phyloP scores from a whole-genome alignment of 1,284 basidiomycete genomes.

The Sparassis latifolia region DNA sequence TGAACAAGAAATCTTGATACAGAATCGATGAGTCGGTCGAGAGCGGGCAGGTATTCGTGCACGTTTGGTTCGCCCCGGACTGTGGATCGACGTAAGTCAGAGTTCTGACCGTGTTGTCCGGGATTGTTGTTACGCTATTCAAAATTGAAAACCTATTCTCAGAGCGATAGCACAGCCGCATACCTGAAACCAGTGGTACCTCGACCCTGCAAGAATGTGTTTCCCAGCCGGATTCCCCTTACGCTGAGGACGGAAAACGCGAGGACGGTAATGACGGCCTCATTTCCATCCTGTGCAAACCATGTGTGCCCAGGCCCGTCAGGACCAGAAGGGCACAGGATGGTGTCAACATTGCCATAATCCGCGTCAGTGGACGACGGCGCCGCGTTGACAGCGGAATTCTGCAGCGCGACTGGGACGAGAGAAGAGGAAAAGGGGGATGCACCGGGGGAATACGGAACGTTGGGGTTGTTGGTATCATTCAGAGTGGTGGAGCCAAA shows the following conservation, averaged over 20 bases:
- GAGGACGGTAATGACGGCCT: constrained; percentile 70
- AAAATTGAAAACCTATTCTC: constrained; percentile 2
- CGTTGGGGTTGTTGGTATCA: constrained; percentile 67
- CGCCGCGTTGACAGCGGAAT: constrained; percentile 61
- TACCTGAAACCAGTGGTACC: constrained; percentile 86
- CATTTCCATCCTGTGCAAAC: constrained; percentile 71
- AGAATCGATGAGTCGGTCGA: constrained; percentile 66
- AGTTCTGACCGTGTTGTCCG: constrained; percentile 79
- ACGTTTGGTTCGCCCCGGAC: constrained; percentile 69
- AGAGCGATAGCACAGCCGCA: constrained; percentile 13
- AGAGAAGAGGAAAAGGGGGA: constrained; percentile 87
- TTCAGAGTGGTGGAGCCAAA: constrained; percentile 62
- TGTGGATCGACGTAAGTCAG: constrained; percentile 74
- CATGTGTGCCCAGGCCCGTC: constrained; percentile 83
- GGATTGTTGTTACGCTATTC: constrained; percentile 73
- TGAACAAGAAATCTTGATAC: constrained; percentile 88
- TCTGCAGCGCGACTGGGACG: constrained; percentile 75
- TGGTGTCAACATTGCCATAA: constrained; percentile 66
- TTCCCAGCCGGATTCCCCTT: constrained; percentile 83
- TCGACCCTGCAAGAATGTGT: constrained; percentile 77
- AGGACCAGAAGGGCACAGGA: constrained; percentile 77
- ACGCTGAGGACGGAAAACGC: constrained; percentile 68
- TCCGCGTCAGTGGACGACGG: constrained; percentile 61
- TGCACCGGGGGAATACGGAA: constrained; percentile 70
- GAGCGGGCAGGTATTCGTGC: constrained; percentile 67